Conservation (phyloP, 164 flowering plant species). For the Litsea cubeba region DNA sequence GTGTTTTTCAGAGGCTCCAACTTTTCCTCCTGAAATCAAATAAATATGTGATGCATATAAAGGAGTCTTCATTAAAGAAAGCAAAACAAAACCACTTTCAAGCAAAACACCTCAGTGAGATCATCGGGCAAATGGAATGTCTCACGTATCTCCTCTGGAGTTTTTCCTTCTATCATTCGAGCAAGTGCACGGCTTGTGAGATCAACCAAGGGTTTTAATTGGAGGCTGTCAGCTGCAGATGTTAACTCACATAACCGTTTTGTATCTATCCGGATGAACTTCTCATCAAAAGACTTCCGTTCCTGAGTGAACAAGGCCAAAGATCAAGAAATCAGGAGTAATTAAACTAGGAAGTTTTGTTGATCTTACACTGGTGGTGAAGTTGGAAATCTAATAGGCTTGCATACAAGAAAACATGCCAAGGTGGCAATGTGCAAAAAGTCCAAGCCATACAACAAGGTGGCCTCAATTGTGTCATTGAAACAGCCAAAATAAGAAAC, state of each 20-base stretch:
- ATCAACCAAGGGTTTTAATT: slow-evolving; percentile 82
- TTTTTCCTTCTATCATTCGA: slow-evolving; percentile 89
- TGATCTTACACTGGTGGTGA: neutral
- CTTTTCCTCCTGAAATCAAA: slow-evolving; percentile 74
- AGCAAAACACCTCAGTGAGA: slow-evolving; percentile 77
- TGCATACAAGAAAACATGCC: neutral
- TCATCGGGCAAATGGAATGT: slow-evolving; percentile 92
- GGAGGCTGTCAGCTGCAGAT: slow-evolving; percentile 91
- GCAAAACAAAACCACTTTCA: slow-evolving; percentile 7
- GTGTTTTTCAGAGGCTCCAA: slow-evolving; percentile 83
- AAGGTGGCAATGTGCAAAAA: neutral
- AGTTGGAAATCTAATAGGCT: too few species aligned
- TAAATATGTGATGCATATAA: slow-evolving; percentile 10
- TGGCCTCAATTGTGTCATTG: too few species aligned
- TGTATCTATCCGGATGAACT: slow-evolving; percentile 71
- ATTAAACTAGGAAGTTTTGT: neutral
- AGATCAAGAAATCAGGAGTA: too few species aligned
- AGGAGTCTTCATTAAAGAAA: neutral
- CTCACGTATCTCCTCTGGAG: slow-evolving; percentile 89
- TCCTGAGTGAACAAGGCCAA: slow-evolving; percentile 37
- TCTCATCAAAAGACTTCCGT: slow-evolving; percentile 82
- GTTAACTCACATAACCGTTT: slow-evolving; percentile 77
- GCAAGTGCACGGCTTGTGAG: slow-evolving; percentile 92
- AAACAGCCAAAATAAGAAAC: too few species aligned
- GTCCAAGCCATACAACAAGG: neutral